Evolutionary conservation across 2,329 filamentous ascomycete species (phyloP).

Genomic region (Pyrenophora graminea): DNA sequence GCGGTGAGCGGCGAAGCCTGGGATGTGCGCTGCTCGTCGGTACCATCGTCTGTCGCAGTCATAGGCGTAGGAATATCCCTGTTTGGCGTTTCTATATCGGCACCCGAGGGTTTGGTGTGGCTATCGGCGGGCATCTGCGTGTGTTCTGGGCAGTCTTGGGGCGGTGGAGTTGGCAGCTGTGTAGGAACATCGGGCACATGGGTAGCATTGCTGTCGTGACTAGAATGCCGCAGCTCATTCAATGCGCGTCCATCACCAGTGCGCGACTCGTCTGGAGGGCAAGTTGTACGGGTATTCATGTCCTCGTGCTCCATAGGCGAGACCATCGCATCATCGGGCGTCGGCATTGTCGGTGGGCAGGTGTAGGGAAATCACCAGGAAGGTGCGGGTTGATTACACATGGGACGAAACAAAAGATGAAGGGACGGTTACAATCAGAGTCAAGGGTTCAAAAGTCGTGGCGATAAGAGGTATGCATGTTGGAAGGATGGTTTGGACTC

Average conservation of each 20-base stretch:
- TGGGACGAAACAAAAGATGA: constrained; percentile 17
- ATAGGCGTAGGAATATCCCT: constrained; percentile 47
- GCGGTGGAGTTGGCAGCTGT: constrained; percentile 45
- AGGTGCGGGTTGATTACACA: constrained; percentile 20
- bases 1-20: constrained; percentile 42
- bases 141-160: constrained; percentile 30
- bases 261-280: constrained; percentile 54
- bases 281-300: constrained; percentile 53
- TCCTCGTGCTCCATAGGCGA: constrained; percentile 48
- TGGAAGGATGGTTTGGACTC: constrained; percentile 20
- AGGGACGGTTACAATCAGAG: constrained; percentile 13
- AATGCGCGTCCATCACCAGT: constrained; percentile 35
- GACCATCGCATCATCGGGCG: constrained; percentile 50
- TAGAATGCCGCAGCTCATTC: constrained; percentile 31
- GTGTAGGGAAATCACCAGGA: constrained; percentile 36
- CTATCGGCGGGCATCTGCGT: constrained; percentile 24
- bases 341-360: constrained; percentile 52
- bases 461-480: constrained; percentile 15
- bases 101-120: constrained; percentile 36
- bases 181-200: constrained; percentile 22
- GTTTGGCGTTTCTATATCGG: constrained; percentile 39
- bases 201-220: constrained; percentile 21
- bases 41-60: constrained; percentile 42
- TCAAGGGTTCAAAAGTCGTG: constrained; percentile 12
- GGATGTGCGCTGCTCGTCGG: constrained; percentile 42